phyloP scores from a whole-genome alignment of 805 yeast genomes.

The Phaffomyces thermotolerans region DNA sequence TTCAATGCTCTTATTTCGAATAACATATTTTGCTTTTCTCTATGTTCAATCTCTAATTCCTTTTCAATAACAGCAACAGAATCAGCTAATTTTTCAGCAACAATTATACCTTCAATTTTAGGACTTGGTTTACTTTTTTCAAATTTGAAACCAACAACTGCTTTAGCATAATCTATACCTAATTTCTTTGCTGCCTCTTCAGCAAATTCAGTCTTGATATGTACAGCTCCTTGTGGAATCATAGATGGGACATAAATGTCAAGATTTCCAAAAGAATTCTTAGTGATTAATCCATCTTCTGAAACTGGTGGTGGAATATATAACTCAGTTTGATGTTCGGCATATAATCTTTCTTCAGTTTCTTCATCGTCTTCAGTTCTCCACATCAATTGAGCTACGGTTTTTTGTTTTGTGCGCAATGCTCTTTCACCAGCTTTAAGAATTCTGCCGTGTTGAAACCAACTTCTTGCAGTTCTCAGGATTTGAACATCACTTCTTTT shows the following conservation, averaged over 20 bases:
- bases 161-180: constrained; percentile 75
- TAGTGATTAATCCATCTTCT: constrained; percentile 59
- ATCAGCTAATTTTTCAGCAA: constrained; percentile 52
- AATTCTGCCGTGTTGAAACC: constrained; percentile 79
- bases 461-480: constrained; percentile 69
- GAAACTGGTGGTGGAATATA: constrained; percentile 52
- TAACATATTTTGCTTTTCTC: constrained; percentile 32
- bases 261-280: constrained; percentile 75
- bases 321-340: constrained; percentile 68
- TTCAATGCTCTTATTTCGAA: constrained; percentile 43
- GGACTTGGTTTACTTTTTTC: constrained; percentile 50
- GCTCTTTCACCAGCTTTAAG: constrained; percentile 68
- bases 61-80: constrained; percentile 49
- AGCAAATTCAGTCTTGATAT: constrained; percentile 47
- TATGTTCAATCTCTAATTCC: constrained; percentile 37
- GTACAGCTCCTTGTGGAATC: constrained; percentile 76
- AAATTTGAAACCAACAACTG: constrained; percentile 83
- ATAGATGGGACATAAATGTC: constrained; percentile 72
- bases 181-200: constrained; percentile 65
- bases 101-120: constrained; percentile 66
- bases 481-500: constrained; percentile 55
- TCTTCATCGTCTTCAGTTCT: constrained; percentile 30
- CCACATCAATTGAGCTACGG: constrained; percentile 16
- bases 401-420: constrained; percentile 38
- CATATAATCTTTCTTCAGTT: constrained; percentile 59